These are phyloP conservation scores for Yueomyces sinensis DNA, from an alignment of 805 yeast genomes.

Conservation along the genomic window DNA sequence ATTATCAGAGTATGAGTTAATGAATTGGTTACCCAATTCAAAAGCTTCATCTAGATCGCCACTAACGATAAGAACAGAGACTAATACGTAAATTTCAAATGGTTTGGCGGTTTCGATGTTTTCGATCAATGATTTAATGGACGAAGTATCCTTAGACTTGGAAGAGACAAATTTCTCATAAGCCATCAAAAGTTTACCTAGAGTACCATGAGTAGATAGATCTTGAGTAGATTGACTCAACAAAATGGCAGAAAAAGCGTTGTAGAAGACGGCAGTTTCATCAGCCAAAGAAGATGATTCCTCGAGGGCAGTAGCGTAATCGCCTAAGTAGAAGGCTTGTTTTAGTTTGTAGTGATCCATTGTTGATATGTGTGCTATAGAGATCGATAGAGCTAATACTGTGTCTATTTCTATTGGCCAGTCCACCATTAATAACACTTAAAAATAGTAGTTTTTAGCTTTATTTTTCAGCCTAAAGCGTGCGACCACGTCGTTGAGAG, in stretches of 20 bases:
- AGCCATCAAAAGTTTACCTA: constrained; percentile 20
- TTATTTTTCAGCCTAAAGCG: too few species aligned
- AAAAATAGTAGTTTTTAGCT: too few species aligned
- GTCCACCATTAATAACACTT: too few species aligned
- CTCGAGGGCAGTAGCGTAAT: constrained; percentile 32
- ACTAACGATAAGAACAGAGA: constrained; percentile 15
- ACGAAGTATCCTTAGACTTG: constrained; percentile 8
- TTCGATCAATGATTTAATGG: constrained; percentile 3
- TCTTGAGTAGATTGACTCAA: constrained; percentile 16
- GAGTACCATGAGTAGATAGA: constrained; percentile 5
- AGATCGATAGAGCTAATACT: too few species aligned
- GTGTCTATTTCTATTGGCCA: too few species aligned
- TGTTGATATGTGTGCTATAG: too few species aligned
- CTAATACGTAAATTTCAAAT: constrained; percentile 16
- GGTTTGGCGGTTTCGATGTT: constrained; percentile 6
- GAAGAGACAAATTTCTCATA: constrained; percentile 16
- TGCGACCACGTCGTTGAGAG: too few species aligned
- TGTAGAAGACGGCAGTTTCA: constrained; percentile 22
- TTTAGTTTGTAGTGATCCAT: constrained; percentile 40
- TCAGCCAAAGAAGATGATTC: constrained; percentile 26
- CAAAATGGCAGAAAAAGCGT: constrained; percentile 22
- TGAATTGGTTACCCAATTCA: constrained; percentile 27
- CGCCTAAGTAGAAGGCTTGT: constrained; percentile 50
- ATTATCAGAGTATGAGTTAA: constrained; percentile 24
- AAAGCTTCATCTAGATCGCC: constrained; percentile 24